Percentiles rank a stretch among this genome's conserved stretches.
These are phyloP conservation scores for Amesomyces nigricolor DNA, from an alignment of 2,329 filamentous ascomycete genomes.

Conservation along the genomic window DNA sequence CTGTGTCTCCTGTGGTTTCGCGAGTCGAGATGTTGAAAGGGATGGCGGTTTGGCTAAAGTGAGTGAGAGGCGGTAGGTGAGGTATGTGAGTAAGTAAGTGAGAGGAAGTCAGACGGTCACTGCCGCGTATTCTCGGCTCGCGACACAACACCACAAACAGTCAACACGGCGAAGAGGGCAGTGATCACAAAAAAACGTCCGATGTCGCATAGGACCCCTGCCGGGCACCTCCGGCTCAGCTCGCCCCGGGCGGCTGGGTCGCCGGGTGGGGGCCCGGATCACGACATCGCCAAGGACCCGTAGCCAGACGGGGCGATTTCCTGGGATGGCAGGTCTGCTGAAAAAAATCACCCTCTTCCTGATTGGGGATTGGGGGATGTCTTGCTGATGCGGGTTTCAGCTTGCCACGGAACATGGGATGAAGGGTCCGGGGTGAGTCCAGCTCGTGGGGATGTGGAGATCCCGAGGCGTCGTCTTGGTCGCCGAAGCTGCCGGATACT, in stretches of 20 bases:
- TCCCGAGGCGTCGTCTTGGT: neutral
- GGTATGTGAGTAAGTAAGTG: no score
- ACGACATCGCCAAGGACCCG: constrained; percentile 3
- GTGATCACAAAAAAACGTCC: neutral
- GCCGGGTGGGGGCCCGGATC: neutral
- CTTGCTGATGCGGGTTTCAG: no score
- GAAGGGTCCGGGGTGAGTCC: neutral
- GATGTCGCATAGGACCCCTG: constrained; percentile 7
- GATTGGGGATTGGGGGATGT: no score
- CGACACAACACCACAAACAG: no score
- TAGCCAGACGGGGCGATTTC: neutral
- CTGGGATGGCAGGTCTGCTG: neutral
- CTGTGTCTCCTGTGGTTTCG: neutral
- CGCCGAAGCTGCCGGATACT: neutral
- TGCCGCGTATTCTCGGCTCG: no score
- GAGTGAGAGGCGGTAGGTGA: no score
- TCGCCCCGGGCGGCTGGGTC: neutral
- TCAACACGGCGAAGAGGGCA: no score
- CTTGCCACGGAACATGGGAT: neutral
- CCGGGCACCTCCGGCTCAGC: neutral
- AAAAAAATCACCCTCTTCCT: no score
- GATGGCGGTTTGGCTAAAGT: no score
- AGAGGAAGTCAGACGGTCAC: no score
- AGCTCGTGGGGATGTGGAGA: constrained; percentile 1
- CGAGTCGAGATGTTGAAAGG: neutral